These are phyloP conservation scores for Fusarium papillatum DNA, from an alignment of 2,329 filamentous ascomycete genomes.

Conservation along the genomic window DNA sequence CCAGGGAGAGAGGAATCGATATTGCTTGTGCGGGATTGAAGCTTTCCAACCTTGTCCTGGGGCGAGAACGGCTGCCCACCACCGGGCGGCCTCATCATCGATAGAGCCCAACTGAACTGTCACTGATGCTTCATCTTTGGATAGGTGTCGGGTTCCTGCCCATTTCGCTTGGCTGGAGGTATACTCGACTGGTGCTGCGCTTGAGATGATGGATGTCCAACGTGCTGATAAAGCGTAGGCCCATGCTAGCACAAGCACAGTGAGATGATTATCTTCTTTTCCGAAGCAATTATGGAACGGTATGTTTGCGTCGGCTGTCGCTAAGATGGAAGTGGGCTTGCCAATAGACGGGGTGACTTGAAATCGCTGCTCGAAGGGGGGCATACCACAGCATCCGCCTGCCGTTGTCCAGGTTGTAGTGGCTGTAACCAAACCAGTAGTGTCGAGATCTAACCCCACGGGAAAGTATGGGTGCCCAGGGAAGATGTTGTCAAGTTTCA, in stretches of 20 bases:
- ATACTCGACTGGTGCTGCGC: conserved; percentile 15
- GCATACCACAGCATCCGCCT: not conserved
- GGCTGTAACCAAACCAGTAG: conserved; percentile 6
- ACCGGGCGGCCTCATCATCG: conserved; percentile 7
- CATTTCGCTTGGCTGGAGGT: conserved; percentile 11
- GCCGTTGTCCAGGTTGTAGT: conserved; percentile 10
- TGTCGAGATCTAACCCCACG: not conserved
- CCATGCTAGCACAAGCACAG: conserved; percentile 16
- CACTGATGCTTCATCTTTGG: not conserved
- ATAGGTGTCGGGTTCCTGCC: not conserved
- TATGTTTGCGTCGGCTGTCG: not conserved
- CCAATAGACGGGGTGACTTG: not conserved
- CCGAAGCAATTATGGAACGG: conserved; percentile 6
- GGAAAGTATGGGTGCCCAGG: conserved; percentile 13
- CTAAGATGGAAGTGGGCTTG: not conserved
- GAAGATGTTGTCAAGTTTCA: conserved; percentile 8
- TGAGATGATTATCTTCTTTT: conserved; percentile 11
- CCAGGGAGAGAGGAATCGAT: conserved; percentile 18
- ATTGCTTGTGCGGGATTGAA: conserved; percentile 12
- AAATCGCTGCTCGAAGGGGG: conserved; percentile 12
- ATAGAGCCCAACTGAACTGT: conserved; percentile 7
- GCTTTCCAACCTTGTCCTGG: conserved; percentile 23
- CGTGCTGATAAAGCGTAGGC: conserved; percentile 24
- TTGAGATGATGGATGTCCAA: conserved; percentile 9
- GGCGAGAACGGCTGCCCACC: conserved; percentile 24